Base-by-base conservation (phyloP, 768 basidiomycete species). In the Mycena capillaripes region DNA sequence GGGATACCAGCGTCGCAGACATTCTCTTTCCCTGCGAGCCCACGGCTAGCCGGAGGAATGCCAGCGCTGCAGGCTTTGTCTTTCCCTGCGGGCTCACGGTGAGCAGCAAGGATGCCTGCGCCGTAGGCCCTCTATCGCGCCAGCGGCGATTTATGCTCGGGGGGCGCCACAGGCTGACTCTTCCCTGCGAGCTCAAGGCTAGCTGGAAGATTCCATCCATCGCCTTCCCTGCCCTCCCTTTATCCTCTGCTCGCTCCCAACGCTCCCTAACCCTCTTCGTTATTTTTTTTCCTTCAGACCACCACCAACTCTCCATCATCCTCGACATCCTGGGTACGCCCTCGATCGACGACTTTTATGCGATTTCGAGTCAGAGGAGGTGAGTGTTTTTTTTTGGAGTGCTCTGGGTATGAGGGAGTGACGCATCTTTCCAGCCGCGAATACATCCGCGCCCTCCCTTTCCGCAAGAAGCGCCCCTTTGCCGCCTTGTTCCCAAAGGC, bases 241-340 rank as follows among this genome's bases (percentile, higher is more conserved):
- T 59, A 46, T 30, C 14, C 29, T 29, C 25, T 10, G 57, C 48
- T 74, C 8, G 57, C 48, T 74, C 63, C 44, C 71, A 23, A 53
- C 50, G 30, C 34, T 23, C 59, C 30, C 25, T 78, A 32, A 71
- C 61, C 52, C 46, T n/a, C n/a, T n/a, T n/a, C n/a, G n/a, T n/a
- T n/a, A n/a, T n/a, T n/a, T n/a, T n/a, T n/a, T n/a, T 42, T 69
- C 68, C 65, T 42, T 65, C 80, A 94, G 95, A 98, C 84, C 97
- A 97, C 81, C 93, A 98, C 81, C 97, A 99, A 78, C 88, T 98
- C 10, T 93, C 92, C 9, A 88, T 97, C 66, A 98, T 99, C 76
- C 90, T 98, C 68, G 96, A 97, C 77, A 93, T 97, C n/a, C 90
- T 98, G 42, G 97, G 97, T 1, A 95, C 94, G 3, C 92, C 93